Base-by-base conservation (phyloP, 179 eudicot genomes). In the Drosera spatulata region DNA sequence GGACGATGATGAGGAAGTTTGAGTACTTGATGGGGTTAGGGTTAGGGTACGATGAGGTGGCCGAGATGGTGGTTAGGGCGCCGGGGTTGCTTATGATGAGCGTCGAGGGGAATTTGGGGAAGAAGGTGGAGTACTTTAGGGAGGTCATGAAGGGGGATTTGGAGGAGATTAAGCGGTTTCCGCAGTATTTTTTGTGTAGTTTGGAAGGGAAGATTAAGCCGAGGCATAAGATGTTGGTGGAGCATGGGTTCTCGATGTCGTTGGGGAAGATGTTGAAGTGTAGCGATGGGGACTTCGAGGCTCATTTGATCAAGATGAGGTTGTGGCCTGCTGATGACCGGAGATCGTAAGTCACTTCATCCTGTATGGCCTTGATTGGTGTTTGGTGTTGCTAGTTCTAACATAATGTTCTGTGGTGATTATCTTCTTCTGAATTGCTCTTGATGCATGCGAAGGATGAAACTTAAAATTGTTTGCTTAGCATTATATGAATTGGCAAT, bases 141-240 rank as follows among this genome's bases (percentile, higher is more conserved):
- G 60, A 62, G 56, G 90, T 86, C 55, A 88, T 93, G 99, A 80
- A 79, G 52, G 85, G 91, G 68, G 75, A 89, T 64, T 58, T 93
- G 72, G 67, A 11, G 57, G 93, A 89, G 43, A 66, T 93, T 37
- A 84, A 72, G 77, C 53, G 64, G 71, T 93, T 93, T 77, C 99
- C 99, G 1, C 99, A 93, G 82, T 93, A 82, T 64, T 93, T 93
- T 65, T 83, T 85, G 14, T 91, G 77, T 77, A 88, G 96, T 73
- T 77, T 91, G 76, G 96, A 91, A 11, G 66, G 83, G 55, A 91
- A 73, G 84, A 91, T 91, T 43, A 85, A 74, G 69, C 79, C 77
- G 4, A 61, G 99, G 52, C 89, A 82, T 69, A 65, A 59, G 66
- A 62, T 76, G 49, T 71, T 88, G 71, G 59, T 71, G 44, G 80